phyloP scores from a whole-genome alignment of 1,139 yeast species.

The Saccharomyces hybrid region DNA sequence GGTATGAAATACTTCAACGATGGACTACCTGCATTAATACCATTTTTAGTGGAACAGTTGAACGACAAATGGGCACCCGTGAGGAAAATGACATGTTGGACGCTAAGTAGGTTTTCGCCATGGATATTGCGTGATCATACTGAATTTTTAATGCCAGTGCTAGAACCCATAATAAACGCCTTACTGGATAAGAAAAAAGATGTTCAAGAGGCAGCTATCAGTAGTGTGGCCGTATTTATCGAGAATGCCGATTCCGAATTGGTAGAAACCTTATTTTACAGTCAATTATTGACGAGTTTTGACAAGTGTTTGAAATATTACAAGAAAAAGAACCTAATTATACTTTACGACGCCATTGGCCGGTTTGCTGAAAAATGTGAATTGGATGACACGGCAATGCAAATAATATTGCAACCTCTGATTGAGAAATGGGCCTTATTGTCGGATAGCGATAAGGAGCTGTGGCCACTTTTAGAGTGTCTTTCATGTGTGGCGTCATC shows the following conservation, averaged over 20 bases:
- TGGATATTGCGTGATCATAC: slow-evolving; percentile 76
- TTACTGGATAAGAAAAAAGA: slow-evolving; percentile 78
- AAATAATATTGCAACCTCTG: slow-evolving; percentile 68
- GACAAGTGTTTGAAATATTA: slow-evolving; percentile 66
- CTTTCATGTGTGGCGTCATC: slow-evolving; percentile 87
- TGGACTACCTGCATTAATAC: slow-evolving; percentile 73
- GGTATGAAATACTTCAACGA: slow-evolving; percentile 65
- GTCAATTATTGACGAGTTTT: slow-evolving; percentile 62
- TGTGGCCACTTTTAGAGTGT: slow-evolving; percentile 92
- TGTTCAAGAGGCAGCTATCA: slow-evolving; percentile 91
- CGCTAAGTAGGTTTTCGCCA: slow-evolving; percentile 71
- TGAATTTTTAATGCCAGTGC: slow-evolving; percentile 65
- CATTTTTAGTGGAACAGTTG: slow-evolving; percentile 74
- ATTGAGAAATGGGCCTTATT: slow-evolving; percentile 70
- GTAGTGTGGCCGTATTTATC: slow-evolving; percentile 75
- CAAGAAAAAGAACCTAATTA: slow-evolving; percentile 73
- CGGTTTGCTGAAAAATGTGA: slow-evolving; percentile 74
- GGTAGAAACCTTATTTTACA: slow-evolving; percentile 48
- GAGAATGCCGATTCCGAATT: slow-evolving; percentile 63
- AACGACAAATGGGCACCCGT: slow-evolving; percentile 76
- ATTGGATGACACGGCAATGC: slow-evolving; percentile 47
- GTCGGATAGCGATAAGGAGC: slow-evolving; percentile 68
- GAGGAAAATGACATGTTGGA: slow-evolving; percentile 93
- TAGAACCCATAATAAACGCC: slow-evolving; percentile 67
- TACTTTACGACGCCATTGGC: slow-evolving; percentile 87